phyloP scores from a whole-genome alignment of 805 yeast species.

The Hanseniaspora mollemarum region DNA sequence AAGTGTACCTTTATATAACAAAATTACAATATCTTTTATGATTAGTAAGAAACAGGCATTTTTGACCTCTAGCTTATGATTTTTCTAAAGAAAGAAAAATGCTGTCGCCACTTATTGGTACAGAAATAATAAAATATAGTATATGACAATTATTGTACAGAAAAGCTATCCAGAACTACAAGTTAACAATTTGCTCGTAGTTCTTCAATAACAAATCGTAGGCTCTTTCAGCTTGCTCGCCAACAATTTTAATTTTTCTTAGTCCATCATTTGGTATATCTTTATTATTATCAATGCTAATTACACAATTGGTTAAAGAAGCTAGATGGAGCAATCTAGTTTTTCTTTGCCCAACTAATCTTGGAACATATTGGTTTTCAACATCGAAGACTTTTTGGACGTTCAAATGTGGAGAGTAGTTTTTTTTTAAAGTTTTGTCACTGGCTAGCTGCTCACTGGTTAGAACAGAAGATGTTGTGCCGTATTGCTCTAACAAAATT shows the following conservation, averaged over 20 bases:
- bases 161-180: not conserved
- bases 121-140: no score
- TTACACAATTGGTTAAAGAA: slow-evolving; percentile 63
- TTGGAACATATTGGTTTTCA: slow-evolving; percentile 78
- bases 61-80: no score
- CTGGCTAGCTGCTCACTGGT: not conserved
- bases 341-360: slow-evolving; percentile 78
- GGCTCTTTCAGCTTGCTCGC: not conserved
- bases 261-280: slow-evolving; percentile 55
- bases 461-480: slow-evolving; percentile 17
- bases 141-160: no score
- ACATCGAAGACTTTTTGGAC: slow-evolving; percentile 41
- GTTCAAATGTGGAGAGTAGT: slow-evolving; percentile 47
- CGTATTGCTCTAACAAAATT: slow-evolving; percentile 23
- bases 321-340: slow-evolving; percentile 77
- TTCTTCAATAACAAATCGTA: not conserved
- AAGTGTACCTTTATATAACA: not conserved
- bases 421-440: slow-evolving; percentile 1
- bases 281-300: slow-evolving; percentile 60
- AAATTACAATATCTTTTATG: not conserved
- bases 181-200: not conserved
- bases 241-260: slow-evolving; percentile 48
- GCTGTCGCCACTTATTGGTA: not conserved
- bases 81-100: not conserved
- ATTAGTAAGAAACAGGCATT: no score